Evolutionary conservation across 2,329 filamentous ascomycete genomes (phyloP).

Genomic region (Dryadomyces quercus-mongolicae): DNA sequence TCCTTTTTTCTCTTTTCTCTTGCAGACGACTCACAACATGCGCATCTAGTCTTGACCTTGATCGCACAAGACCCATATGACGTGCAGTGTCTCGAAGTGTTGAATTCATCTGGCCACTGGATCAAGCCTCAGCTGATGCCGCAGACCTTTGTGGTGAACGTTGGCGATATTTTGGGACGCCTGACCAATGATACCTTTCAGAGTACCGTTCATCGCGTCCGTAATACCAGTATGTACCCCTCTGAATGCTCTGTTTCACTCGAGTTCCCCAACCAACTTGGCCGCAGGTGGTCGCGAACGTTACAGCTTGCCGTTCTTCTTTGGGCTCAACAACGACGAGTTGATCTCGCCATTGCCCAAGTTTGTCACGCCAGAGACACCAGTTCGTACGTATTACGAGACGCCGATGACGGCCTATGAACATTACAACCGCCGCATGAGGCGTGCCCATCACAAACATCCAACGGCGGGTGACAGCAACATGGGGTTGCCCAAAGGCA

Average conservation of each 20-base stretch:
- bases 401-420: slow-evolving; percentile 1
- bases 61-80: slow-evolving; percentile 3
- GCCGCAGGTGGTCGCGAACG: background rate
- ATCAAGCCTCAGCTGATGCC: slow-evolving; percentile 3
- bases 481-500: slow-evolving; percentile 2
- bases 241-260: no score
- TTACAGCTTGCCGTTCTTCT: slow-evolving; percentile 3
- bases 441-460: slow-evolving; percentile 4
- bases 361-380: background rate
- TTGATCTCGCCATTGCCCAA: slow-evolving; percentile 2
- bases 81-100: slow-evolving; percentile 3
- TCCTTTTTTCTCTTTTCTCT: background rate
- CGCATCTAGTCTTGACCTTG: slow-evolving; percentile 1
- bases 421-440: slow-evolving; percentile 4
- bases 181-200: slow-evolving; percentile 6
- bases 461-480: slow-evolving; percentile 1
- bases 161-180: slow-evolving; percentile 5
- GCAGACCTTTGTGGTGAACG: slow-evolving; percentile 5
- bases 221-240: background rate
- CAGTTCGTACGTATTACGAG: background rate
- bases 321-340: slow-evolving; percentile 4
- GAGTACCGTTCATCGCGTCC: slow-evolving; percentile 6
- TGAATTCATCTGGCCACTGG: slow-evolving; percentile 4
- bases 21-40: background rate
- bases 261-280: no score